These are phyloP conservation scores for Paraleonurus japonicus DNA, from an alignment of 257 asterid species.

Conservation along the genomic window DNA sequence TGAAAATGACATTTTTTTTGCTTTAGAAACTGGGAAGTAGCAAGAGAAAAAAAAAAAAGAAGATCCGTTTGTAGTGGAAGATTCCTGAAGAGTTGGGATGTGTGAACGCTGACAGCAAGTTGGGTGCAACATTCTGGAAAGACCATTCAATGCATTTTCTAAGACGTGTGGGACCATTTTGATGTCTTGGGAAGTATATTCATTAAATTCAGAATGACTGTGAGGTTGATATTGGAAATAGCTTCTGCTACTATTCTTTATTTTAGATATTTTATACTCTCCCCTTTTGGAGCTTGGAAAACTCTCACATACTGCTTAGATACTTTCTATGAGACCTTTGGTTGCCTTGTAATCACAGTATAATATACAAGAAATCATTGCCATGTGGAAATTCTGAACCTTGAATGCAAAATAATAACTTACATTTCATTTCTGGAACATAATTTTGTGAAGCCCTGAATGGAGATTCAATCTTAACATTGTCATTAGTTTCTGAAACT, in stretches of 20 bases:
- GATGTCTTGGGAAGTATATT: neutral
- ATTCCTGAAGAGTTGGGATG: neutral
- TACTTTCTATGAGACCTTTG: neutral
- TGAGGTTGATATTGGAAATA: neutral
- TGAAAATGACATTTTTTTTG: neutral
- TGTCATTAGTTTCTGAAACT: neutral
- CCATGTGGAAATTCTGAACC: neutral
- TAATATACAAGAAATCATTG: neutral
- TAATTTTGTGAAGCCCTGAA: neutral
- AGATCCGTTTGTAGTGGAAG: neutral
- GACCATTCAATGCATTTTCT: neutral
- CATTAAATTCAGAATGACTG: neutral
- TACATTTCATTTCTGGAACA: neutral
- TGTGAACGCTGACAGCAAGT: conserved; percentile 14
- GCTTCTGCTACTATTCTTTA: neutral
- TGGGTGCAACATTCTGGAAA: neutral
- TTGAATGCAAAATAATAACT: neutral
- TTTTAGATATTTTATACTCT: neutral
- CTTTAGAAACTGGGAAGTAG: neutral
- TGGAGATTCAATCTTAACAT: neutral
- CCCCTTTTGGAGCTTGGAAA: neutral
- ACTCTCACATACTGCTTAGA: neutral
- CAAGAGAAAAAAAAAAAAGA: neutral
- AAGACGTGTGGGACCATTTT: conserved; percentile 11
- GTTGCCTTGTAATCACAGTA: neutral